Conservation (phyloP, 108 stramenopile genomes). For the Epithemia pelagica region DNA sequence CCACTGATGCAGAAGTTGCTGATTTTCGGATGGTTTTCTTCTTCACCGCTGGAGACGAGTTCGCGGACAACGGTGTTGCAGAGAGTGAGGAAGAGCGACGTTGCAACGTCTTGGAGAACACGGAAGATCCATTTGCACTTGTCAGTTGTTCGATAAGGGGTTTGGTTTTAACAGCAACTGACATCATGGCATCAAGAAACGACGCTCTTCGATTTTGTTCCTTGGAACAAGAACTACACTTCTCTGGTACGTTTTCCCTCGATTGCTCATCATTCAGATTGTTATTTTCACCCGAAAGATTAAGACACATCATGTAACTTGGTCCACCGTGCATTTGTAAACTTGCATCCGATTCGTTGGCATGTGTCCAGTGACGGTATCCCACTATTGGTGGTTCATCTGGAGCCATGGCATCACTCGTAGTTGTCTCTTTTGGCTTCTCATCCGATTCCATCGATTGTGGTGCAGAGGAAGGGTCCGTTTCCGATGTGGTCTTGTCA, state of each 20-base stretch:
- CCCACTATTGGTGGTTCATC: conserved; percentile 29
- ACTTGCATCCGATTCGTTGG: conserved; percentile 39
- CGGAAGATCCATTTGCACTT: background rate
- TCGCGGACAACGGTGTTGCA: background rate
- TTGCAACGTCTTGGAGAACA: background rate
- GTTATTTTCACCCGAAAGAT: conserved; percentile 15
- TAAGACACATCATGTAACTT: conserved; percentile 61
- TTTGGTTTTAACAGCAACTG: conserved; percentile 16
- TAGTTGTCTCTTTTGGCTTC: background rate
- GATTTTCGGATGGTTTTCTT: background rate
- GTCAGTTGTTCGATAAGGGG: conserved; percentile 20
- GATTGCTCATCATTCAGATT: background rate
- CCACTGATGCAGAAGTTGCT: no score
- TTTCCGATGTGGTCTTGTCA: background rate
- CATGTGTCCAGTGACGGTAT: conserved; percentile 70
- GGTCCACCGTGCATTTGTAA: conserved; percentile 55
- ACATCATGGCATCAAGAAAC: conserved; percentile 18
- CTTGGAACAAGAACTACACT: background rate
- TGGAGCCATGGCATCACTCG: background rate
- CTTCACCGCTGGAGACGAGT: background rate
- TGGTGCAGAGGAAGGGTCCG: conserved; percentile 2
- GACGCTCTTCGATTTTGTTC: background rate
- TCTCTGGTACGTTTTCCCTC: background rate
- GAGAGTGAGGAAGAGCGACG: background rate
- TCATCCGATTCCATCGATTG: background rate